Conservation (phyloP, 1,284 basidiomycete genomes). For the Rhizoctonia solani region DNA sequence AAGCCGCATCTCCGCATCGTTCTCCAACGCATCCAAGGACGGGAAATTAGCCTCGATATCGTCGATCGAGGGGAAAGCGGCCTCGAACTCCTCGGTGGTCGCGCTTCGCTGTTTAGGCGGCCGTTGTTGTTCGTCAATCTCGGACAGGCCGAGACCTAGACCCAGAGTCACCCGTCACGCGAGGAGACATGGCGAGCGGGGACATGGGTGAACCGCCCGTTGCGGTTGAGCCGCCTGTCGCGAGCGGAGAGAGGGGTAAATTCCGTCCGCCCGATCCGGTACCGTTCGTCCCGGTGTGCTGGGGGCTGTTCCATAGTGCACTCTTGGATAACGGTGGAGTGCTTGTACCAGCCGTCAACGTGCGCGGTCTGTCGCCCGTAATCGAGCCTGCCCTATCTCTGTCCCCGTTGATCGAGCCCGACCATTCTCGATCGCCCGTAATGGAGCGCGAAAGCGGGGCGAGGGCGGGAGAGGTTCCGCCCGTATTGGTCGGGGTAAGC, state of each 20-base stretch:
- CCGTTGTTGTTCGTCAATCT: not conserved
- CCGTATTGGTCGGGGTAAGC: conserved; percentile 15
- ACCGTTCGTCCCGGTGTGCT: conserved; percentile 12
- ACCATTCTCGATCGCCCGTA: not conserved
- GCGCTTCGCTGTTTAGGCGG: not conserved
- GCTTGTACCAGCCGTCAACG: conserved; percentile 4
- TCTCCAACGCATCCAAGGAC: not conserved
- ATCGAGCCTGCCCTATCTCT: no score
- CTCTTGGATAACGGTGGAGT: conserved; percentile 23
- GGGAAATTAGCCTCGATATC: conserved; percentile 16
- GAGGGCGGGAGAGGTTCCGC: not conserved
- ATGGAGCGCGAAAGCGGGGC: not conserved
- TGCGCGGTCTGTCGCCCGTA: not conserved
- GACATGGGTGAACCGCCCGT: no score
- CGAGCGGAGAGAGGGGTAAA: conserved; percentile 13
- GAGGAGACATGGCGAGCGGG: no score
- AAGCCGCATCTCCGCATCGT: not conserved
- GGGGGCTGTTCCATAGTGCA: conserved; percentile 15
- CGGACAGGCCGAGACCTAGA: not conserved
- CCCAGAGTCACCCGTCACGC: conserved; percentile 3
- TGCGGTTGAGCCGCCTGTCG: conserved; percentile 24
- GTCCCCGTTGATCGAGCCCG: no score
- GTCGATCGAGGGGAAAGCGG: conserved; percentile 20
- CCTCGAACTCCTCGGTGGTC: conserved; percentile 7
- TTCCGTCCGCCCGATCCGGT: conserved; percentile 8